These are phyloP conservation scores for Starmerella apicola DNA, from an alignment of 805 yeast species.

Conservation along the genomic window DNA sequence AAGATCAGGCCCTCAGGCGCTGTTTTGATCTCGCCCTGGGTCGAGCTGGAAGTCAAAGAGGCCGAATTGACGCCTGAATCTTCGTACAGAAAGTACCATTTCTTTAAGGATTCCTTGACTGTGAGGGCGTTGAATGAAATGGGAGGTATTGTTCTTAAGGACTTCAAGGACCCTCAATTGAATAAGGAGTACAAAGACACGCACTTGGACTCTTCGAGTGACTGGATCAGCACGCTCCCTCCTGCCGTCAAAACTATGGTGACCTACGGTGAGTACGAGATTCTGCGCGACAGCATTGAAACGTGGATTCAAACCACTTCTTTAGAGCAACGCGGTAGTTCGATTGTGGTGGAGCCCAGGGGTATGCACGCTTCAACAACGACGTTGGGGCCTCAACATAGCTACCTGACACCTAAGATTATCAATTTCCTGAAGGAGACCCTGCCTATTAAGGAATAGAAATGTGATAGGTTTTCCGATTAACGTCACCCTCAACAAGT, in stretches of 20 bases:
- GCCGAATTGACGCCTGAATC: too few relatives aligned
- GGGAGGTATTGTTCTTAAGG: neutral
- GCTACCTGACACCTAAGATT: neutral
- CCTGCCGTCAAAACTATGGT: neutral
- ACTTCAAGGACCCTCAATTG: neutral
- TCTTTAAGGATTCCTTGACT: constrained; percentile 5
- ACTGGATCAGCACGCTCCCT: constrained; percentile 7
- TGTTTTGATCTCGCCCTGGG: constrained; percentile 3
- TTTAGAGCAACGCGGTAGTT: neutral
- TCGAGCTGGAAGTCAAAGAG: neutral
- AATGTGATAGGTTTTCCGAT: too few relatives aligned
- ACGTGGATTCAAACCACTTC: neutral
- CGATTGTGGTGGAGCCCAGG: constrained; percentile 3
- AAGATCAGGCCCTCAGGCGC: constrained; percentile 1
- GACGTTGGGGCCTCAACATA: neutral
- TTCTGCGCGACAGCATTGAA: constrained; percentile 7
- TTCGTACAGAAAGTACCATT: constrained; percentile 1
- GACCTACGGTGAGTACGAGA: constrained; percentile 14
- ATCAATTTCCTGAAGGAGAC: neutral
- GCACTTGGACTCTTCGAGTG: neutral
- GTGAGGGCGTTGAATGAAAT: neutral
- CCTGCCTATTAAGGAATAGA: too few relatives aligned
- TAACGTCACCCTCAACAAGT: too few relatives aligned
- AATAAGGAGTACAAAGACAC: neutral
- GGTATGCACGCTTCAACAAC: constrained; percentile 13